Evolutionary conservation across 2,329 filamentous ascomycete genomes (phyloP), one percentile per base, ranked within the genome.

Genomic region (Fusarium nodosum): DNA sequence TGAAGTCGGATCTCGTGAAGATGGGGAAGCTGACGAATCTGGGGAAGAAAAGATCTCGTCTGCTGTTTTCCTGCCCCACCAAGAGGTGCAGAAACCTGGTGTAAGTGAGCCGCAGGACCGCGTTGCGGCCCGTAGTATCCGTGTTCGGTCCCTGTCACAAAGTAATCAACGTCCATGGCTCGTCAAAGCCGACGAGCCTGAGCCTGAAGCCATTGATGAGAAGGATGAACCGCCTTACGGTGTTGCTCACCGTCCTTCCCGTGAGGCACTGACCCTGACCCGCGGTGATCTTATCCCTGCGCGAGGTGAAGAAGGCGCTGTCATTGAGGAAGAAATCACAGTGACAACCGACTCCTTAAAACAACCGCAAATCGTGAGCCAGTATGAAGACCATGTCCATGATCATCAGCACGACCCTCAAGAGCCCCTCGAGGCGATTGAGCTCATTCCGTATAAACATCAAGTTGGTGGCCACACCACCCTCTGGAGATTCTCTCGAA

Each of bases 401-500:
- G 84, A 87, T 41, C 82, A 86, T 56, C 82, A 87, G 65, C 82
- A 81, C 77, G 81, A 76, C 22, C 74, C 85, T 69, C 82, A 86
- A 77, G 79, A 86, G 71, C 93, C 94, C 5, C 85, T 97, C 30
- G 93, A 95, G 68, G 95, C 95, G 31, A 97, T 99, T 72, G 94
- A 98, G 79, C 85, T 99, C 64, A 97, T 97, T 75, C 96, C 96
- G 3, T 99, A 97, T 81, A 93, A 93, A 71, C 96, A 99, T 80
- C 96, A 99, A 80, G 96, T 99, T 57, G 96, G 96, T 61, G 96
- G 96, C 1, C 96, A 99, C 79, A 97, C 94, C 9, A 97, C 95
- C 0, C 87, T 99, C 36, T 99, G 97, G 87, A 91, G 95, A 42
- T 98, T 99, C 77, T 98, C 96, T 20, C 90, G 93, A 71, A 89